Conservation (phyloP, 768 basidiomycete species). For the Rhodotorula diobovata region DNA sequence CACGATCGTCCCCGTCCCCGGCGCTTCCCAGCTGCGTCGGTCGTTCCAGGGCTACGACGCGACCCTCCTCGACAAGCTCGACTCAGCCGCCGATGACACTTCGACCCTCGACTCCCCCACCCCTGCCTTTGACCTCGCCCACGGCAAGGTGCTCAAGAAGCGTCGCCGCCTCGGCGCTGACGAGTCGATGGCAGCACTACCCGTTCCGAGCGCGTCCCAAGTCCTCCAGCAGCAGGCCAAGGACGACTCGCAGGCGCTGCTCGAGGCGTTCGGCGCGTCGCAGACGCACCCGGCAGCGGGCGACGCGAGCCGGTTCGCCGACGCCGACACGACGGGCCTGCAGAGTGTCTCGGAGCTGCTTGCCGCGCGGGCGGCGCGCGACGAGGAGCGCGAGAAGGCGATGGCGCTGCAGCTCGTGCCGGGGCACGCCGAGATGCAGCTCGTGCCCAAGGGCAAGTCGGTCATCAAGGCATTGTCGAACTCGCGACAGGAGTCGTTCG, state of each 20-base stretch:
- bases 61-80: background rate
- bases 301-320: constrained; percentile 2
- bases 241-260: background rate
- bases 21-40: too few species aligned
- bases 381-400: background rate
- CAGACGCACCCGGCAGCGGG: background rate
- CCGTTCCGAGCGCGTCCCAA: background rate
- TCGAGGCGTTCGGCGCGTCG: background rate
- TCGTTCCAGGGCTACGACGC: constrained; percentile 19
- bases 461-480: constrained; percentile 26
- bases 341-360: background rate
- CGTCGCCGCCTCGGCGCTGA: background rate
- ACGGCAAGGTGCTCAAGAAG: constrained; percentile 32
- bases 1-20: background rate
- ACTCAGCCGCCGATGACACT: background rate
- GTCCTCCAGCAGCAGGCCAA: background rate
- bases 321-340: background rate
- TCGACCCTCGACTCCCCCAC: background rate
- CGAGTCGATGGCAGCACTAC: background rate
- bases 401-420: constrained; percentile 21
- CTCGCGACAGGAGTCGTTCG: background rate
- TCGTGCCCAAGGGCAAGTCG: constrained; percentile 26
- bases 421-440: constrained; percentile 12
- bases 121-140: background rate
- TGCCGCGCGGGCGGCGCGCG: background rate